These are phyloP conservation scores for Russula sp. DNA, from an alignment of 768 basidiomycete species.

Conservation along the genomic window DNA sequence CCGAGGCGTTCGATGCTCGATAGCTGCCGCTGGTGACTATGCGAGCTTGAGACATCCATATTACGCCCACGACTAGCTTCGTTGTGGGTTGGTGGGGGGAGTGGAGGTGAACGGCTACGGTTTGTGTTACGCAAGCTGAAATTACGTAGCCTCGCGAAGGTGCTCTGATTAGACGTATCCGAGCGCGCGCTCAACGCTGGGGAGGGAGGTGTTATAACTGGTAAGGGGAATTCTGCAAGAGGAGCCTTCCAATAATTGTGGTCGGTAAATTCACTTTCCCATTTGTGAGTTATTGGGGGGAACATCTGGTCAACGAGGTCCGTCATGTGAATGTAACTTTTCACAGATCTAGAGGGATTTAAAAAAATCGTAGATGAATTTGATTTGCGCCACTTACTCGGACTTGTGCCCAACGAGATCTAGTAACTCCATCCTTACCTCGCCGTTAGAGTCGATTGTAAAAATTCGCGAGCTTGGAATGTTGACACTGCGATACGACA, in stretches of 20 bases:
- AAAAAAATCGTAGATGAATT: not conserved
- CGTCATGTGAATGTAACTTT: slow-evolving; percentile 95
- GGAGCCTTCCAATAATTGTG: slow-evolving; percentile 94
- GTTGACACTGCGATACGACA: slow-evolving; percentile 95
- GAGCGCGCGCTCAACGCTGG: slow-evolving; percentile 93
- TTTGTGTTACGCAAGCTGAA: slow-evolving; percentile 58
- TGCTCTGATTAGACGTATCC: slow-evolving; percentile 68
- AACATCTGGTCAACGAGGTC: slow-evolving; percentile 99
- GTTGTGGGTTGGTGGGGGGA: slow-evolving; percentile 29
- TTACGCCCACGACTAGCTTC: slow-evolving; percentile 15
- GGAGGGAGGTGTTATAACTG: slow-evolving; percentile 78
- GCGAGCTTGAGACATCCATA: slow-evolving; percentile 12
- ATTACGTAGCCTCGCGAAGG: slow-evolving; percentile 67
- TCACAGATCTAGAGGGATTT: slow-evolving; percentile 7
- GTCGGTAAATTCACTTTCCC: slow-evolving; percentile 88
- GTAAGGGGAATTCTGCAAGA: slow-evolving; percentile 68
- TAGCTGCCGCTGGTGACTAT: slow-evolving; percentile 55
- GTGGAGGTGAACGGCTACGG: slow-evolving; percentile 25
- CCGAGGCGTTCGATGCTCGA: slow-evolving; percentile 70
- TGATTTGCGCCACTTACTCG: slow-evolving; percentile 46
- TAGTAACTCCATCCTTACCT: slow-evolving; percentile 96
- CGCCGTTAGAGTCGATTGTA: slow-evolving; percentile 90
- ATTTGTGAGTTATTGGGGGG: slow-evolving; percentile 87
- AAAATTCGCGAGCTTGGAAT: slow-evolving; percentile 93
- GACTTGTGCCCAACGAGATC: slow-evolving; percentile 96